A percentile compares a stretch with the other conserved stretches of the same genome.
Conservation (phyloP, 2,329 filamentous ascomycete species). For the Lojkania enalia region DNA sequence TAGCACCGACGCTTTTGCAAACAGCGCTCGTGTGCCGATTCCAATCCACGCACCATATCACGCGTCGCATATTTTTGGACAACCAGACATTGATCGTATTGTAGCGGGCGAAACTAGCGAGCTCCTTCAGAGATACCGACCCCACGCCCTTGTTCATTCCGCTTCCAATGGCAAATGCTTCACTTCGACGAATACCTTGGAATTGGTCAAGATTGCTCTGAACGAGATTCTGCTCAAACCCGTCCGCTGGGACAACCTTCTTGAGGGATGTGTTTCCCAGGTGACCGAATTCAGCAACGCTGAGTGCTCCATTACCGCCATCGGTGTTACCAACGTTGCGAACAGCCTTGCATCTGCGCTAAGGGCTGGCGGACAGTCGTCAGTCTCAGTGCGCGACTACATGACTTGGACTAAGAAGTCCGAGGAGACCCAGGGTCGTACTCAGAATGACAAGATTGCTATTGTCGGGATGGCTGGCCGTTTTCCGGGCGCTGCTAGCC, state of each 20-base stretch:
- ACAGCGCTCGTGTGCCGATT: constrained; percentile 56
- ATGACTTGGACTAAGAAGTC: constrained; percentile 46
- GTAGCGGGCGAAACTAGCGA: constrained; percentile 47
- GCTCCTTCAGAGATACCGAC: constrained; percentile 48
- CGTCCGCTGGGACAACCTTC: constrained; percentile 54
- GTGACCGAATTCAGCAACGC: constrained; percentile 47
- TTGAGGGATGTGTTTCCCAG: constrained; percentile 53
- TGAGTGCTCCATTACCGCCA: constrained; percentile 51
- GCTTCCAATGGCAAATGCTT: constrained; percentile 52
- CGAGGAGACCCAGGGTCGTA: constrained; percentile 45
- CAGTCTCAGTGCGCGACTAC: constrained; percentile 50
- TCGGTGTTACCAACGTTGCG: constrained; percentile 58
- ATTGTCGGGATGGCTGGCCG: constrained; percentile 83
- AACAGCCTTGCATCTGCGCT: constrained; percentile 59
- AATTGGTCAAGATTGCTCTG: constrained; percentile 50
- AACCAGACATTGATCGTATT: constrained; percentile 57
- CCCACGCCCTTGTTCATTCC: constrained; percentile 52
- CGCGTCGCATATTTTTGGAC: constrained; percentile 58
- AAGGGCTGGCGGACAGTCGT: constrained; percentile 54
- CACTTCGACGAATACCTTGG: constrained; percentile 49
- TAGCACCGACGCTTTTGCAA: constrained; percentile 53
- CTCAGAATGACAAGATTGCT: constrained; percentile 71
- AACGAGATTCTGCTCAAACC: constrained; percentile 52
- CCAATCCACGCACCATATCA: constrained; percentile 64
- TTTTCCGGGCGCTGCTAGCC: constrained; percentile 72